phyloP scores from a whole-genome alignment of 257 asterid species.

The Osmanthus fragrans region DNA sequence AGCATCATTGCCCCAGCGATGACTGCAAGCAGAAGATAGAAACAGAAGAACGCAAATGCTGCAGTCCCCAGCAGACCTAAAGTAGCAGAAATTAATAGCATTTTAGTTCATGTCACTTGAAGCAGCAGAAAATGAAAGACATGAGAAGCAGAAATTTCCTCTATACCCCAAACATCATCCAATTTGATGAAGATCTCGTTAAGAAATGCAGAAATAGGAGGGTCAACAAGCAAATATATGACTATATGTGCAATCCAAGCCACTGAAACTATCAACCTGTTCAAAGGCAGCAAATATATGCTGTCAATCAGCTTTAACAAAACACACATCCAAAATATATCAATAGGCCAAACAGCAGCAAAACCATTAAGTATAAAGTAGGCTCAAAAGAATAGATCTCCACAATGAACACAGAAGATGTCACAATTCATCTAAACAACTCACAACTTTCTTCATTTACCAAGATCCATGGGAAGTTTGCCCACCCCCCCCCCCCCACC shows the following conservation, averaged over 20 bases:
- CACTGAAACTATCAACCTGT: slow-evolving; percentile 89
- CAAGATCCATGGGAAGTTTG: not conserved
- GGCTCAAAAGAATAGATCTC: not conserved
- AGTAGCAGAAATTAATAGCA: slow-evolving; percentile 24
- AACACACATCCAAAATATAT: not conserved
- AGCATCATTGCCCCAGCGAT: slow-evolving; percentile 99
- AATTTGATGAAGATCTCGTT: slow-evolving; percentile 87
- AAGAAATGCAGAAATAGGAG: slow-evolving; percentile 87
- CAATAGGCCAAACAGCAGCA: slow-evolving; percentile 5
- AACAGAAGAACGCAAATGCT: slow-evolving; percentile 98
- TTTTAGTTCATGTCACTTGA: slow-evolving; percentile 17
- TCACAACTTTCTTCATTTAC: not conserved
- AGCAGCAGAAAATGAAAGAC: slow-evolving; percentile 13
- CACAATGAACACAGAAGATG: not conserved
- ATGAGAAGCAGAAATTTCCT: slow-evolving; percentile 6
- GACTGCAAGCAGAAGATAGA: slow-evolving; percentile 94
- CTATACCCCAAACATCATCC: slow-evolving; percentile 91
- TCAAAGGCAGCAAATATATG: slow-evolving; percentile 25
- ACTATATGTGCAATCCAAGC: slow-evolving; percentile 95
- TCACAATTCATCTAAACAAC: not conserved
- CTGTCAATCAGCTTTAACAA: not conserved
- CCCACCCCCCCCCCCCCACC: not conserved
- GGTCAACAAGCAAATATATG: slow-evolving; percentile 85
- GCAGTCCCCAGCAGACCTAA: slow-evolving; percentile 96
- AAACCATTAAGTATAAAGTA: slow-evolving; percentile 1